phyloP scores from a whole-genome alignment of 768 basidiomycete genomes.

The Lactifluus subvellereus region DNA sequence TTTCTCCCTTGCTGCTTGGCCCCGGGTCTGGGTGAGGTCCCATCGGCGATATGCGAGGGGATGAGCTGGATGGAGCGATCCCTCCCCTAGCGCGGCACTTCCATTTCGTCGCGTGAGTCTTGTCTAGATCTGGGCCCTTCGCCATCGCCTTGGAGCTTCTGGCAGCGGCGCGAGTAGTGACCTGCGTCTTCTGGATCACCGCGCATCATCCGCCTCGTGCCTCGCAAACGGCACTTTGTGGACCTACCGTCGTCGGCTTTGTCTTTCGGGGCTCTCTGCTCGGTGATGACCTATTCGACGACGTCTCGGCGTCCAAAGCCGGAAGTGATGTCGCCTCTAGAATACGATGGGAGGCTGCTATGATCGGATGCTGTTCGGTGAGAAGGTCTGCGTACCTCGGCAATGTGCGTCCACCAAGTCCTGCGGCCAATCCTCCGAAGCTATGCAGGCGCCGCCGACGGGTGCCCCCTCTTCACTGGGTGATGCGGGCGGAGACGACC shows the following conservation, averaged over 20 bases:
- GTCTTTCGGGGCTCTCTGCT: not conserved
- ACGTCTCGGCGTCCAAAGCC: not conserved
- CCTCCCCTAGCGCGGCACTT: slow-evolving; percentile 8
- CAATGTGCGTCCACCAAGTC: not conserved
- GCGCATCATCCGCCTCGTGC: not conserved
- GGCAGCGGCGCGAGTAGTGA: slow-evolving; percentile 1
- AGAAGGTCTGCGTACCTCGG: not conserved
- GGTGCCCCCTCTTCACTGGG: not conserved
- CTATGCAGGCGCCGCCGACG: not conserved
- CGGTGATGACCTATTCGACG: not conserved
- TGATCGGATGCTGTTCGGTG: not conserved
- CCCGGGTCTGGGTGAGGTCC: slow-evolving; percentile 1
- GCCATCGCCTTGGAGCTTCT: slow-evolving; percentile 1
- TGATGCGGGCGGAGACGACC: slow-evolving; percentile 7
- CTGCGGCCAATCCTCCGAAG: not conserved
- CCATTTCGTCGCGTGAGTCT: slow-evolving; percentile 18
- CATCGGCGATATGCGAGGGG: slow-evolving; percentile 3
- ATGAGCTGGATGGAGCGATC: not conserved
- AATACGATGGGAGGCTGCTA: not conserved
- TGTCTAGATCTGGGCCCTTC: slow-evolving; percentile 13
- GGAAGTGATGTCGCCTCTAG: not conserved
- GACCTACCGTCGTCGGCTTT: slow-evolving; percentile 15
- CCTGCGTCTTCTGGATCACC: slow-evolving; percentile 10
- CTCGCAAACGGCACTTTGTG: not conserved
- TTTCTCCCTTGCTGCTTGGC: not conserved